Evolutionary conservation across 176 grass and related monocot genomes (phyloP).

Genomic region (Musa beccarii): DNA sequence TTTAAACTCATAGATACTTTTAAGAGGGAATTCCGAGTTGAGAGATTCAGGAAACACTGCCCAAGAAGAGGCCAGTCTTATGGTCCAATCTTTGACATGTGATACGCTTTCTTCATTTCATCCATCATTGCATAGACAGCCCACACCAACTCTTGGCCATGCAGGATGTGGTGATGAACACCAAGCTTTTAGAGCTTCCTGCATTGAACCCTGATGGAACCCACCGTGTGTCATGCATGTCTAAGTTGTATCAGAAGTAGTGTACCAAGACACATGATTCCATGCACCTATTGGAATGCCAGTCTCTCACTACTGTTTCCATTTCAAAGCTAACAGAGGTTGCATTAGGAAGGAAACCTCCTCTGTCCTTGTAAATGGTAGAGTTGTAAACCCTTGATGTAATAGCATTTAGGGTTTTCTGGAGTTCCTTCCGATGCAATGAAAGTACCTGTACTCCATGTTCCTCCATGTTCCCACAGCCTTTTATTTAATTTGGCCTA

Average conservation of each 20-base stretch:
- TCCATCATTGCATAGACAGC: not conserved
- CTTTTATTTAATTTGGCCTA: not conserved
- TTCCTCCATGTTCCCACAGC: conserved; percentile 12
- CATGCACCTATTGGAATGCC: not conserved
- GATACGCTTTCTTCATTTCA: not conserved
- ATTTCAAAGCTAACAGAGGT: no score
- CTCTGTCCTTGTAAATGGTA: not conserved
- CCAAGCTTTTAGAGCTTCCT: not conserved
- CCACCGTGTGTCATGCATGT: not conserved
- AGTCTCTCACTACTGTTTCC: not conserved
- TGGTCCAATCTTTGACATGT: not conserved
- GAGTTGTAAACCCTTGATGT: not conserved
- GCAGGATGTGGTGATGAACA: not conserved
- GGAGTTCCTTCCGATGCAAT: not conserved
- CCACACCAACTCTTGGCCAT: not conserved
- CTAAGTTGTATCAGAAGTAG: not conserved
- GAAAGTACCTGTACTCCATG: conserved; percentile 21
- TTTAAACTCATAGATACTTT: no score
- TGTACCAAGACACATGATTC: not conserved
- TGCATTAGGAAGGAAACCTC: not conserved
- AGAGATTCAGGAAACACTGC: no score
- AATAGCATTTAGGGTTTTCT: not conserved
- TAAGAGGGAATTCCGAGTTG: no score
- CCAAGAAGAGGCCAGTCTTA: no score
- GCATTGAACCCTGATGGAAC: not conserved